Evolutionary conservation across 768 basidiomycete genomes (phyloP).

Genomic region (Macrolepiota fuliginosa): DNA sequence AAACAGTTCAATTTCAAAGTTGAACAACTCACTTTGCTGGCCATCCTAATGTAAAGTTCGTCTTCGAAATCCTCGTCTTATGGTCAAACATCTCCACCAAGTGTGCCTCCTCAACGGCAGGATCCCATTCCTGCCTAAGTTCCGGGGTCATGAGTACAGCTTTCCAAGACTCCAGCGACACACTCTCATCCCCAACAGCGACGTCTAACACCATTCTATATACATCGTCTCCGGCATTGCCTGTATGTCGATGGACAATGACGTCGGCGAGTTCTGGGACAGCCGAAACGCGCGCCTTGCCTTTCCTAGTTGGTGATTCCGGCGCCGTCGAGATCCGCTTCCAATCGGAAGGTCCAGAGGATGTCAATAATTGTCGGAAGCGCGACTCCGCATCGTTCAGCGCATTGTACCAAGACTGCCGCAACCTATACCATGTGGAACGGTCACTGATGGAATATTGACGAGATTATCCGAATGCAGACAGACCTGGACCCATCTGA

Average conservation of each 20-base stretch:
- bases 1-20: constrained; percentile 4
- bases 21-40: constrained; percentile 78
- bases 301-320: constrained; percentile 50
- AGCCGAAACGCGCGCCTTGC: constrained; percentile 51
- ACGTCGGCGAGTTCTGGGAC: constrained; percentile 70
- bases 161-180: constrained; percentile 76
- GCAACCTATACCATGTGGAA: constrained; percentile 47
- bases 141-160: constrained; percentile 84
- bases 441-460: constrained; percentile 4
- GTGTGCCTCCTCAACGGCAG: constrained; percentile 82
- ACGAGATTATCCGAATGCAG: not conserved
- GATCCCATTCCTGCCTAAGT: constrained; percentile 89
- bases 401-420: constrained; percentile 79
- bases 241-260: constrained; percentile 69
- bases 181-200: constrained; percentile 55
- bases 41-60: constrained; percentile 93
- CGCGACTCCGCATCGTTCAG: constrained; percentile 71
- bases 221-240: constrained; percentile 70
- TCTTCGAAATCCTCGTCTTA: constrained; percentile 82
- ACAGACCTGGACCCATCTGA: constrained; percentile 32
- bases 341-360: constrained; percentile 65
- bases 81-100: constrained; percentile 86
- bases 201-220: constrained; percentile 84
- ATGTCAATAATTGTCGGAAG: constrained; percentile 76
- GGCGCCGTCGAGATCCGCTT: constrained; percentile 62